Percentiles rank a stretch among this genome's conserved stretches.
phyloP scores from a whole-genome alignment of 1,284 basidiomycete genomes.

The Wallemia hederae region DNA sequence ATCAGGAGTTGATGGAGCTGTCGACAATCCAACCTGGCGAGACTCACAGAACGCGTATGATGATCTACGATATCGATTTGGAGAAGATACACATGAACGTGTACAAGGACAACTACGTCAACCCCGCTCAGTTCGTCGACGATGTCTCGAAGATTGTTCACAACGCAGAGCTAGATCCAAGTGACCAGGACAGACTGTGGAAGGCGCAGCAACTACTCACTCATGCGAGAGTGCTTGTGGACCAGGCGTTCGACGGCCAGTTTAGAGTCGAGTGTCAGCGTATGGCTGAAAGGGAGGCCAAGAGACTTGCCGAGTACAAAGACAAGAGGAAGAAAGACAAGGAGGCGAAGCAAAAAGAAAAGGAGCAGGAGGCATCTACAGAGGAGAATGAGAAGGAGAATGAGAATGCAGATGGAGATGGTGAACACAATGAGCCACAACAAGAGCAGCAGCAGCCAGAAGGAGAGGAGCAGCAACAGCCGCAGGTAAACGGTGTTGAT shows the following conservation, averaged over 20 bases:
- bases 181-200: constrained; percentile 45
- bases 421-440: neutral
- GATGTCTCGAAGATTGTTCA: constrained; percentile 69
- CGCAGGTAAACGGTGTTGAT: neutral
- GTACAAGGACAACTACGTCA: constrained; percentile 62
- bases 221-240: constrained; percentile 55
- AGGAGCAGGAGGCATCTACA: neutral
- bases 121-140: constrained; percentile 56
- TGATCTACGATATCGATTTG: constrained; percentile 51
- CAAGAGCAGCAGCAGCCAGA: neutral
- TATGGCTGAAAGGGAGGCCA: constrained; percentile 51
- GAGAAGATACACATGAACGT: constrained; percentile 69
- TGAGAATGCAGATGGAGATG: neutral
- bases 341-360: neutral
- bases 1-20: neutral
- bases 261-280: constrained; percentile 61
- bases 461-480: neutral
- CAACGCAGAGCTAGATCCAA: constrained; percentile 39
- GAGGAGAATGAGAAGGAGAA: neutral
- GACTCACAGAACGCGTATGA: constrained; percentile 5
- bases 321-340: constrained; percentile 16
- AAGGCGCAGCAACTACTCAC: constrained; percentile 74
- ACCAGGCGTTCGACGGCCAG: constrained; percentile 50
- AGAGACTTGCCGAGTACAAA: constrained; percentile 30
- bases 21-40: neutral